phyloP scores from a whole-genome alignment of 2,329 filamentous ascomycete genomes.

The Xylaria sp. region DNA sequence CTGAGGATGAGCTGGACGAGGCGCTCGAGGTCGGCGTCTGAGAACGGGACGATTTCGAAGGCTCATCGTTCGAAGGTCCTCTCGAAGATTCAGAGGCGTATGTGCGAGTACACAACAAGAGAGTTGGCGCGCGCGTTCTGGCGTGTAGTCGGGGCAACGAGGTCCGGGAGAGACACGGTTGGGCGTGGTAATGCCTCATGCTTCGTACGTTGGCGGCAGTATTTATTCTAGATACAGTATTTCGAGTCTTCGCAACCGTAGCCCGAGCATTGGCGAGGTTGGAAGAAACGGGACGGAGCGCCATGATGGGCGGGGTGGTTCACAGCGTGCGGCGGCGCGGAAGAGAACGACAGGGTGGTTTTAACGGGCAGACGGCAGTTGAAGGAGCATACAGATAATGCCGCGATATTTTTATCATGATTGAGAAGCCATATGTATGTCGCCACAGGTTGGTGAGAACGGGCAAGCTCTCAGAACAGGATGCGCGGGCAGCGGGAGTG shows the following conservation, averaged over 20 bases:
- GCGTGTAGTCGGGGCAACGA: not conserved
- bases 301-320: conserved; percentile 17
- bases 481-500: not conserved
- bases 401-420: conserved; percentile 26
- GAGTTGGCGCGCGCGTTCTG: not conserved
- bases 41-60: conserved; percentile 25
- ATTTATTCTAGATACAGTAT: conserved; percentile 1
- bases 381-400: conserved; percentile 25
- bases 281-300: conserved; percentile 19
- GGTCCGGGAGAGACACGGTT: conserved; percentile 9
- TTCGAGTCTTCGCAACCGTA: conserved; percentile 6
- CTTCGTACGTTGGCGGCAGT: conserved; percentile 2
- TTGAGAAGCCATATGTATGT: conserved; percentile 25
- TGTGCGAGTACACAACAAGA: conserved; percentile 10
- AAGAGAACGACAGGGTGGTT: not conserved
- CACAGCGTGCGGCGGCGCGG: not conserved
- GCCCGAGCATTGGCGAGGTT: conserved; percentile 1
- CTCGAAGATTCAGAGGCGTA: conserved; percentile 22
- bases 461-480: not conserved
- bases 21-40: conserved; percentile 18
- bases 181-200: conserved; percentile 19
- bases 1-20: conserved; percentile 21
- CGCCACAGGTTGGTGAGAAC: not conserved
- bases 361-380: conserved; percentile 1
- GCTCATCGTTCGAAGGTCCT: conserved; percentile 15